Evolutionary conservation across 2,329 filamentous ascomycete species (phyloP).

Genomic region (Mycosphaerella arachidis): DNA sequence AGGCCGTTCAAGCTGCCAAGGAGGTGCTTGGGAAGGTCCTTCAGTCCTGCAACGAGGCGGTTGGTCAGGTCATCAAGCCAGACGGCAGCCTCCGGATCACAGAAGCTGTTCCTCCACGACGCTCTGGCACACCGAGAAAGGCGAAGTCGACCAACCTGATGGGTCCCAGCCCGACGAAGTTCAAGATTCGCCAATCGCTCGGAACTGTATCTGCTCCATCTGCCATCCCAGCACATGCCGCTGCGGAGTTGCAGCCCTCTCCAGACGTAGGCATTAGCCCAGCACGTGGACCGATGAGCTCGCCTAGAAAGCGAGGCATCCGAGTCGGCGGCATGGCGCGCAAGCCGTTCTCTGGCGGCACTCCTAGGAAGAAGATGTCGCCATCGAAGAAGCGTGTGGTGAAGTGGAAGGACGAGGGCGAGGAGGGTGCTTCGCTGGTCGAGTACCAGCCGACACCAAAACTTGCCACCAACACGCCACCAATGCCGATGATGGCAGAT

Average conservation of each 20-base stretch:
- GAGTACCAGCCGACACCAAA: constrained; percentile 91
- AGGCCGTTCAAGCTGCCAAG: constrained; percentile 76
- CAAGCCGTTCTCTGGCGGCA: constrained; percentile 63
- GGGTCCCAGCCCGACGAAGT: constrained; percentile 47
- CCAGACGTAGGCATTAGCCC: constrained; percentile 22
- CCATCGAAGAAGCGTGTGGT: constrained; percentile 64
- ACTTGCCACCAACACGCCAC: constrained; percentile 55
- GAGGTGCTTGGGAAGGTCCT: constrained; percentile 72
- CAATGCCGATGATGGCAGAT: constrained; percentile 27
- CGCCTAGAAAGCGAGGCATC: constrained; percentile 61
- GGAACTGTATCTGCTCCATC: neutral
- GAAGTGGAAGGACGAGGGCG: constrained; percentile 87
- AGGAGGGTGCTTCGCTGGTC: constrained; percentile 70
- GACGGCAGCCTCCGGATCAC: constrained; percentile 63
- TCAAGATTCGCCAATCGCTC: constrained; percentile 36
- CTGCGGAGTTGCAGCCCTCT: constrained; percentile 18
- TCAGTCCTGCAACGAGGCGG: constrained; percentile 67
- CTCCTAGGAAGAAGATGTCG: constrained; percentile 67
- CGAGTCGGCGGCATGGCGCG: constrained; percentile 55
- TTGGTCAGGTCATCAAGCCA: constrained; percentile 83
- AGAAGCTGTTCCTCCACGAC: constrained; percentile 66
- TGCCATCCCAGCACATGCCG: constrained; percentile 26
- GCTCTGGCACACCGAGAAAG: constrained; percentile 72
- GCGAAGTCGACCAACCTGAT: constrained; percentile 49
- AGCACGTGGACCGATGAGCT: constrained; percentile 55